Evolutionary conservation across 345 rosid species (phyloP).

Genomic region (Bruguiera gymnorhiza): DNA sequence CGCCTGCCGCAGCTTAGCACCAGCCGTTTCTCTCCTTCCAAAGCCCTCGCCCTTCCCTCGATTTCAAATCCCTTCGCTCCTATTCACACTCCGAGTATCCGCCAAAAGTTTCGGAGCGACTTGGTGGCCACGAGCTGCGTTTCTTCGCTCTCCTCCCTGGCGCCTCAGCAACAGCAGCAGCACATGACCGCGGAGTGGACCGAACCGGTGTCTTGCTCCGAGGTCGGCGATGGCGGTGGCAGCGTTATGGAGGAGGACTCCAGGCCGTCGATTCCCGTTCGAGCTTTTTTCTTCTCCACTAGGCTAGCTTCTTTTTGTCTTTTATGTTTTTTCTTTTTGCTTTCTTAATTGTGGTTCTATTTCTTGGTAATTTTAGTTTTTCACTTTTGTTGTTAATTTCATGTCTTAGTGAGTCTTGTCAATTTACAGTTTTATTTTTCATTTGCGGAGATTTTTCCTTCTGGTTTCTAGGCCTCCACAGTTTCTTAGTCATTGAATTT

Average conservation of each 20-base stretch:
- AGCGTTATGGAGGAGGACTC: constrained; percentile 33
- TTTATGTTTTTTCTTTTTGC: background rate
- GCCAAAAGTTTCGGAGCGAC: background rate
- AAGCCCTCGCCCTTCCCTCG: constrained; percentile 16
- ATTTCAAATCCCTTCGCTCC: background rate
- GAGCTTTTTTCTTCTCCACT: constrained; percentile 85
- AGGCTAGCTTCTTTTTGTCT: constrained; percentile 37
- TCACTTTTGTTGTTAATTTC: background rate
- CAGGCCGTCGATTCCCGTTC: constrained; percentile 69
- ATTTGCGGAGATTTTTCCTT: too few species aligned
- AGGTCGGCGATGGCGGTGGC: constrained; percentile 11
- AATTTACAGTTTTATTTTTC: too few species aligned
- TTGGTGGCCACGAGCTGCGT: constrained; percentile 8
- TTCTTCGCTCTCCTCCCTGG: constrained; percentile 22
- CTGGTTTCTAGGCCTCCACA: too few species aligned
- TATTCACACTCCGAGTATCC: background rate
- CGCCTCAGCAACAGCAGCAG: constrained; percentile 12
- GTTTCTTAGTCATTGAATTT: too few species aligned
- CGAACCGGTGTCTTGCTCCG: constrained; percentile 16
- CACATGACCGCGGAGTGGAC: constrained; percentile 17
- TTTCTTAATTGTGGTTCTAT: background rate
- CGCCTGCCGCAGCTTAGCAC: background rate
- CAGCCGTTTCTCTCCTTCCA: background rate
- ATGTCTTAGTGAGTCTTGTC: too few species aligned
- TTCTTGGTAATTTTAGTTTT: background rate